Base-by-base conservation (phyloP, 441 rosid species). In the Gossypium schwendimanii region DNA sequence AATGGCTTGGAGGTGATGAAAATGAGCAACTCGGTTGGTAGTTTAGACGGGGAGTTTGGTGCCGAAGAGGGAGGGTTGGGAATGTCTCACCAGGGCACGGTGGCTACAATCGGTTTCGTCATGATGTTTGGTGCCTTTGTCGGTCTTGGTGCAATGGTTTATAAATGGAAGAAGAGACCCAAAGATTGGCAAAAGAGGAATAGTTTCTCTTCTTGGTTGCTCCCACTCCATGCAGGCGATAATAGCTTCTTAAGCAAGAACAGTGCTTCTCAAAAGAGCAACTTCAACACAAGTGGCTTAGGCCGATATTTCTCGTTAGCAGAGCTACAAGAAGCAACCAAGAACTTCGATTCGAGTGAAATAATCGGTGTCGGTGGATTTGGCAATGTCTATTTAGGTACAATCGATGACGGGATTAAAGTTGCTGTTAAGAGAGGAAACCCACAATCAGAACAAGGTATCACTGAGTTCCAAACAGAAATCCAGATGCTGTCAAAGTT, bases 61-160 rank as follows among this genome's bases (percentile, higher is more conserved):
- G 91, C 83, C n/a, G 92, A 87, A 69, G 96, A 94, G 14, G 95
- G 15, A 73, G 69, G 71, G 77, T 57, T 18, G 3, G 20, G 24
- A 28, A 58, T 10, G 72, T 73, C 81, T 41, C 77, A 75, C 58
- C 84, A 80, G 10, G 79, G 84, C 15, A 79, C 88, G 10, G 88
- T 91, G 62, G 96, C 89, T 57, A 86, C 89, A 0, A 95, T 93
- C 0, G 97, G 98, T 15, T 87, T 95, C 58, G 94, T 88, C 4
- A 84, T 91, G 99, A 91, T 89, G 98, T 90, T 94, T 58, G 98
- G 98, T 31, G 97, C 98, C 12, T 90, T 92, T 76, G 84, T 88
- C 12, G 97, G 98, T 9, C 89, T 94, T 9, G 97, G 97, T 18
- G 97, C 98, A 31, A 91, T 92, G 98, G 92, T 94, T 52, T 76